These are phyloP conservation scores for Penicillium expansum DNA, from an alignment of 2,329 filamentous ascomycete species.

Conservation along the genomic window DNA sequence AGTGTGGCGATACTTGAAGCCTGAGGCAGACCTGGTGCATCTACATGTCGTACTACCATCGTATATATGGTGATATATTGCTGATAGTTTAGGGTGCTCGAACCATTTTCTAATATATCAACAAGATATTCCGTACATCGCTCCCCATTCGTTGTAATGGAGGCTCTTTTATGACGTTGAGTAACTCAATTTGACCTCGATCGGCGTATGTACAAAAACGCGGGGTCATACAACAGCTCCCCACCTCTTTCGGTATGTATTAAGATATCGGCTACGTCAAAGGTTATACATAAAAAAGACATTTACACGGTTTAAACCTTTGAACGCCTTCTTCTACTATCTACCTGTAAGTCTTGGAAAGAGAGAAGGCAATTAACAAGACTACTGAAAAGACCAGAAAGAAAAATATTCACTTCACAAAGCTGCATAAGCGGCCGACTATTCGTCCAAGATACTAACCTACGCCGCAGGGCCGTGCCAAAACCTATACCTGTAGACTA, in stretches of 20 bases:
- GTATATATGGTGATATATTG: background rate
- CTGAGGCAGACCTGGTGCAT: background rate
- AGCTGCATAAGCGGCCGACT: no score
- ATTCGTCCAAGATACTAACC: no score
- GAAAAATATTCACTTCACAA: no score
- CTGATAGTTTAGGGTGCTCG: background rate
- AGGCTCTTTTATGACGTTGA: background rate
- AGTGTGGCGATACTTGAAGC: background rate
- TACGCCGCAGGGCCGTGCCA: no score
- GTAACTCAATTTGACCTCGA: slow-evolving; percentile 2
- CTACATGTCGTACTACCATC: background rate
- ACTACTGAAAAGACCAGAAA: no score
- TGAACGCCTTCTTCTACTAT: no score
- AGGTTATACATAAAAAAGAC: no score
- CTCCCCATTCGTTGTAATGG: background rate
- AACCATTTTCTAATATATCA: background rate
- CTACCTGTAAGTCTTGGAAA: no score
- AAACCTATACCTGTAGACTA: no score
- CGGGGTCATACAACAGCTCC: background rate
- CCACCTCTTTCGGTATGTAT: background rate
- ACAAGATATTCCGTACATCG: background rate
- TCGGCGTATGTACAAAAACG: background rate
- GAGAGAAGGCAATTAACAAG: no score
- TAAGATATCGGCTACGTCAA: no score
- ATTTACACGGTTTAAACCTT: no score